Evolutionary conservation across 139 green algal genomes (phyloP).

Genomic region (Ettlia oleoabundans): DNA sequence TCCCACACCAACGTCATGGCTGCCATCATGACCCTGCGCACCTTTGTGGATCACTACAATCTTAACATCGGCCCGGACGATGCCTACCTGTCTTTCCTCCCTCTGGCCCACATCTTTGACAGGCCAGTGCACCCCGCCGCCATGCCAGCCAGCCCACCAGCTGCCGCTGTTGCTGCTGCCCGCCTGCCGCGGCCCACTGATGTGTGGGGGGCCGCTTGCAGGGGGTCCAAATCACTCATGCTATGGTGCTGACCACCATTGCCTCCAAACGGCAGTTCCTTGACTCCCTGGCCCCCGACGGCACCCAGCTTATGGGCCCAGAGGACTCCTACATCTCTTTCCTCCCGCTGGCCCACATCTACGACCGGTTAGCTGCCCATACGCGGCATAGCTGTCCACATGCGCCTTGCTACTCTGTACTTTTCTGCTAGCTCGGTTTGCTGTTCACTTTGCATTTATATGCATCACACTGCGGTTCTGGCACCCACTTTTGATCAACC

Average conservation of each 20-base stretch:
- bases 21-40: conserved; percentile 56
- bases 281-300: background rate
- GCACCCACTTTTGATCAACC: no score
- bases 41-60: conserved; percentile 52
- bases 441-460: background rate
- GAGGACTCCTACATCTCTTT: conserved; percentile 76
- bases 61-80: conserved; percentile 45
- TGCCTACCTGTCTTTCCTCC: conserved; percentile 83
- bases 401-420: background rate
- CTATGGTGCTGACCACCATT: conserved; percentile 64
- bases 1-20: conserved; percentile 73
- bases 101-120: conserved; percentile 95
- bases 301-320: background rate
- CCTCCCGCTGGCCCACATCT: conserved; percentile 92
- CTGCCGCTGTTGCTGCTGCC: conserved; percentile 74
- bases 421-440: background rate
- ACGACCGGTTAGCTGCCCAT: no score
- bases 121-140: conserved; percentile 3
- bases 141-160: conserved; percentile 47
- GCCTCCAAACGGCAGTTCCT: conserved; percentile 59
- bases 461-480: no score
- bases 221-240: no score
- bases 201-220: no score
- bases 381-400: background rate
- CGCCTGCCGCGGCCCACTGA: no score